Base-by-base conservation (phyloP, 1,139 yeast genomes). In the Chernovozyma aurita region DNA sequence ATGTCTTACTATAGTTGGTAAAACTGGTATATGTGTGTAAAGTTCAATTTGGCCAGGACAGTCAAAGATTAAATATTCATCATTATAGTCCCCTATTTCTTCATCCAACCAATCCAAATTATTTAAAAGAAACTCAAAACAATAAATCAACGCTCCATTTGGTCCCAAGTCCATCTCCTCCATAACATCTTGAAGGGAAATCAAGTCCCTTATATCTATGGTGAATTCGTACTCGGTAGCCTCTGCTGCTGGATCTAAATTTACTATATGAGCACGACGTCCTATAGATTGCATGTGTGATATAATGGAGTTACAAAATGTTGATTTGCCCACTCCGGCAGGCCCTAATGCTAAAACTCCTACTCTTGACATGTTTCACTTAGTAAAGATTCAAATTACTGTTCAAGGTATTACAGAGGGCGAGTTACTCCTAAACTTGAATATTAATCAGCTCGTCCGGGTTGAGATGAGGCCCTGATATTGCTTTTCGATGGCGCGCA, bases 1-100 rank as follows among this genome's bases (percentile, higher is more conserved):
- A 61, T 92, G 97, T 47, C 78, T 80, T 8, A 87, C 94, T 13
- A 92, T 78, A 4, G 87, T 76, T 2, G 98, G 98, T 33, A 92
- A 68, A 6, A 88, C 92, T 0, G 98, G 97, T 24, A 90, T 79
- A 59, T 92, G 99, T 3, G 96, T 88, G 57, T 92, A 92, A 28
- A 92, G 71, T 57, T 92, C 99, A 44, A 94, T 90, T 58, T 92
- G 99, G 1, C 98, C 98, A 0, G 99, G 99, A 59, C 97, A 90
- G 57, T 94, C 99, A 58, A 92, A 87, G 26, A 92, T 87, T 46
- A 92, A 67, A 51, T 87, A 92, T 53, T 92, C 97, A 52, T 94
- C 97, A 48, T 85, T 90, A 55, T 70, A 88, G 44, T 88, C 96
- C 9, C 97, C 96, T 45, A 94, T 82, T 53, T 88, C 95, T 49